Percentiles rank a stretch among this genome's conserved stretches.
Conservation (phyloP, 2,329 filamentous ascomycete species). For the Ceratocystis destructans region DNA sequence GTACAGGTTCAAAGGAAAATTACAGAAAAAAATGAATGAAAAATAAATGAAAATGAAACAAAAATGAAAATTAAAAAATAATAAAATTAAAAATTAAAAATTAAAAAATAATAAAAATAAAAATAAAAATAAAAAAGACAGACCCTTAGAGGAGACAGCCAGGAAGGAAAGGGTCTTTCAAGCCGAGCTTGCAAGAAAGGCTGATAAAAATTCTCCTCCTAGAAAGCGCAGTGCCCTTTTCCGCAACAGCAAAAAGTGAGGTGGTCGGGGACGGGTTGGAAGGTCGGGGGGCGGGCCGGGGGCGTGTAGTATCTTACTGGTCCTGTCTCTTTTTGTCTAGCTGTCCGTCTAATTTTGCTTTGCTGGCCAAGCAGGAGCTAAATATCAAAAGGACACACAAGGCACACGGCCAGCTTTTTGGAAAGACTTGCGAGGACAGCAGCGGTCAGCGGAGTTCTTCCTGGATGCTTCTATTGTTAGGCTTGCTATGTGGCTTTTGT, state of each 20-base stretch:
- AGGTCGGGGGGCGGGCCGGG: slow-evolving; percentile 11
- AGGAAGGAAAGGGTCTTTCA: no score
- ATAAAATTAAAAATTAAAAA: neutral
- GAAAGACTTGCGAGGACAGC: slow-evolving; percentile 6
- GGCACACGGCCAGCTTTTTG: no score
- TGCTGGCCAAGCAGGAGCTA: neutral
- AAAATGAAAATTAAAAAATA: neutral
- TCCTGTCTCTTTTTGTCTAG: slow-evolving; percentile 4
- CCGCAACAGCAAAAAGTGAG: slow-evolving; percentile 14
- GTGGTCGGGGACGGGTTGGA: slow-evolving; percentile 15
- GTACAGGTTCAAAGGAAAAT: neutral
- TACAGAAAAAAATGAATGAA: neutral
- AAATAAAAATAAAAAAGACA: neutral
- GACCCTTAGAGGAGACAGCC: no score
- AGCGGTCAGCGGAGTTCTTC: neutral
- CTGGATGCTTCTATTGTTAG: no score
- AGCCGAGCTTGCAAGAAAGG: no score
- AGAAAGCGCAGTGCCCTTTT: slow-evolving; percentile 9
- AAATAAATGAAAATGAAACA: no score
- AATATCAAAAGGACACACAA: neutral
- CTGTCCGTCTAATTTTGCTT: neutral
- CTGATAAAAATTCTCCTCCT: neutral
- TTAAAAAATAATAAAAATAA: neutral
- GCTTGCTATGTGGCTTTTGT: no score
- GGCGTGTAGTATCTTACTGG: slow-evolving; percentile 4